phyloP scores from a whole-genome alignment of 1,139 yeast species.

The Lodderomyces jiufengensis region DNA sequence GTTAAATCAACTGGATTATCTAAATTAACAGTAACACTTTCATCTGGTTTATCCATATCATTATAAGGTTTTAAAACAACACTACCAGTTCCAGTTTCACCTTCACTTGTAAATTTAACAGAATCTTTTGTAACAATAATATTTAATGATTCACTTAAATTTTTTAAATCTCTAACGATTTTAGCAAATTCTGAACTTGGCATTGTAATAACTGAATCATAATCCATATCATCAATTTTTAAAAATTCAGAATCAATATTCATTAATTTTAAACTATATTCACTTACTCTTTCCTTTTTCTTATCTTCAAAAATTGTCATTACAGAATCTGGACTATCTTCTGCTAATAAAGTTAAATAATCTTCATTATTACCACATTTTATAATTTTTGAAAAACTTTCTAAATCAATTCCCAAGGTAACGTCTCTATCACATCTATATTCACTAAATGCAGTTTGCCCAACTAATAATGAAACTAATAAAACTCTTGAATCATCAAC shows the following conservation, averaged over 20 bases:
- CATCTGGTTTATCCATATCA: constrained; percentile 76
- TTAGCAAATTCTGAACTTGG: constrained; percentile 88
- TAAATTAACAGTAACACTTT: constrained; percentile 70
- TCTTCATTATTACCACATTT: constrained; percentile 92
- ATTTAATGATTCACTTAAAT: constrained; percentile 81
- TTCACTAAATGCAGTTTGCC: constrained; percentile 85
- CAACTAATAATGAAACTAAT: constrained; percentile 82
- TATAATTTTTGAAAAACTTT: constrained; percentile 80
- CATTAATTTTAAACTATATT: constrained; percentile 89
- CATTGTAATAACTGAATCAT: constrained; percentile 81
- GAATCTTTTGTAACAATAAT: constrained; percentile 89
- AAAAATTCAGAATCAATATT: constrained; percentile 94
- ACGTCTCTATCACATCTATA: constrained; percentile 95
- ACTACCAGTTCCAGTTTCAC: constrained; percentile 88
- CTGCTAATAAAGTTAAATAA: constrained; percentile 83
- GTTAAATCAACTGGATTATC: constrained; percentile 85
- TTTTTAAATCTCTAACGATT: constrained; percentile 82
- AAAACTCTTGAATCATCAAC: constrained; percentile 97
- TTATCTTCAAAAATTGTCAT: constrained; percentile 86
- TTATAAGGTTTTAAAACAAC: constrained; percentile 82
- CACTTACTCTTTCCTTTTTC: constrained; percentile 86
- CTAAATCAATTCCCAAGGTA: constrained; percentile 88
- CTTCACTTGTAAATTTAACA: constrained; percentile 85
- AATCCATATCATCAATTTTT: constrained; percentile 91
- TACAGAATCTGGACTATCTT: constrained; percentile 83